Evolutionary conservation across 306 rosid species (phyloP), one percentile per base, ranked within the genome.

Genomic region (Prunus kanzakura): DNA sequence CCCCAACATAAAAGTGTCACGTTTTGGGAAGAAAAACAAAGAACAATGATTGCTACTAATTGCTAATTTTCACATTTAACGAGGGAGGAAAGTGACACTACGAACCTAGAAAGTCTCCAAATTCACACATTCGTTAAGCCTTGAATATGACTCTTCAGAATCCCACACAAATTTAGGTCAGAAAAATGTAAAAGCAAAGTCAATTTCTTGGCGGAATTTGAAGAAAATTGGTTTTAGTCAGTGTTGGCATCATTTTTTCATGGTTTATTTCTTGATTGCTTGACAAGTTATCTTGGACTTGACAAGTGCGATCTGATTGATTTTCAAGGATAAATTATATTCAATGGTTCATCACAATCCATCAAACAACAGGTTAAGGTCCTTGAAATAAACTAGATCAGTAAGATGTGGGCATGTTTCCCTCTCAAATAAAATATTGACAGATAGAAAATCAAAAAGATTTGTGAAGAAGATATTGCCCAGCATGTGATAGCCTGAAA

Each of bases 201-300:
- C 65, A 12, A 38, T 1, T 38, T 80, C 86, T 8, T 20, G 68
- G 65, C 52, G 47, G 73, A 78, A 82, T 60, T 69, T 72, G 12
- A 74, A 63, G 61, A 60, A 35, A 72, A 65, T 58, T 64, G 68
- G 23, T 47, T 32, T 9, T 8, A 41, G 72, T 38, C 78, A 6
- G 57, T 30, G 11, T 11, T 46, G 54, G 43, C 47, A 67, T 67
- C 23, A 61, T 25, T 27, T 11, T 77, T 67, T 23, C 2, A 15
- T 54, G 6, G 73, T 9, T 62, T 35, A 4, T 66, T 67, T 50
- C 68, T 73, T 78, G 79, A 73, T 82, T 78, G 20, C 25, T 51
- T 58, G 64, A 77, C 81, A 72, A 67, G 72, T 62, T 61, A 32
- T 32, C 14, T 6, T 15, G 58, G 15, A 60, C 14, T 77, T 20